These are phyloP conservation scores for Boletus rufocinnamomeus DNA, from an alignment of 768 basidiomycete species.

Conservation along the genomic window DNA sequence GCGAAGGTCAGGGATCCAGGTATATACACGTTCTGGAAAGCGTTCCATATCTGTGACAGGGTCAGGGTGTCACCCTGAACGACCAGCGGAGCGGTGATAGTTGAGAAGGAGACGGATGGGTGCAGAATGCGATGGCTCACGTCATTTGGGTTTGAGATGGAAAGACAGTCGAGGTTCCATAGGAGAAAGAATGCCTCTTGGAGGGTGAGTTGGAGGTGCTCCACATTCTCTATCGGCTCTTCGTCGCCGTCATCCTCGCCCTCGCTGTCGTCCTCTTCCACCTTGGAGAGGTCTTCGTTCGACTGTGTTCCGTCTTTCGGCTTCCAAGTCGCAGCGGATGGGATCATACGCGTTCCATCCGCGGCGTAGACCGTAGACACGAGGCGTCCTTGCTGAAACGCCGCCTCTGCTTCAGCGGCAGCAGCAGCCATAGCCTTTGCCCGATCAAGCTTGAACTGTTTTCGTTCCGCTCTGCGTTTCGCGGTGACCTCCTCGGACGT, in stretches of 20 bases:
- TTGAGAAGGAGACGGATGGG: not conserved
- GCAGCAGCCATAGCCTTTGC: constrained; percentile 84
- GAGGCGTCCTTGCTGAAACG: constrained; percentile 72
- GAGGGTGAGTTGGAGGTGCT: constrained; percentile 89
- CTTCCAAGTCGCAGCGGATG: constrained; percentile 82
- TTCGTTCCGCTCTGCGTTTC: constrained; percentile 81
- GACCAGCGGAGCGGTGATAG: not conserved
- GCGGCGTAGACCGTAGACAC: constrained; percentile 59
- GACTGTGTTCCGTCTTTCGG: constrained; percentile 39
- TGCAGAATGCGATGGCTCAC: constrained; percentile 43
- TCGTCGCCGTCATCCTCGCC: constrained; percentile 38
- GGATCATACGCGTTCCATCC: constrained; percentile 50
- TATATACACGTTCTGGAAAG: constrained; percentile 60
- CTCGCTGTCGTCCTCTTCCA: constrained; percentile 27
- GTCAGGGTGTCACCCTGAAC: constrained; percentile 55
- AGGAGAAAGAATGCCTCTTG: constrained; percentile 88
- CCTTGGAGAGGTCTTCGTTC: constrained; percentile 17
- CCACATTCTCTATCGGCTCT: constrained; percentile 67
- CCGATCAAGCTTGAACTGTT: constrained; percentile 91
- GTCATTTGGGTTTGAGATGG: constrained; percentile 61
- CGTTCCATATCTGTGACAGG: constrained; percentile 59
- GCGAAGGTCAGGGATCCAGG: constrained; percentile 40
- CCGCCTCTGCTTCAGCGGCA: constrained; percentile 74
- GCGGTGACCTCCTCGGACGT: constrained; percentile 93
- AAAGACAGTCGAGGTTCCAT: constrained; percentile 83